A percentile compares a stretch with the other conserved stretches of the same genome.
Conservation (phyloP, 2,329 filamentous ascomycete genomes). For the Aspergillus sp. region DNA sequence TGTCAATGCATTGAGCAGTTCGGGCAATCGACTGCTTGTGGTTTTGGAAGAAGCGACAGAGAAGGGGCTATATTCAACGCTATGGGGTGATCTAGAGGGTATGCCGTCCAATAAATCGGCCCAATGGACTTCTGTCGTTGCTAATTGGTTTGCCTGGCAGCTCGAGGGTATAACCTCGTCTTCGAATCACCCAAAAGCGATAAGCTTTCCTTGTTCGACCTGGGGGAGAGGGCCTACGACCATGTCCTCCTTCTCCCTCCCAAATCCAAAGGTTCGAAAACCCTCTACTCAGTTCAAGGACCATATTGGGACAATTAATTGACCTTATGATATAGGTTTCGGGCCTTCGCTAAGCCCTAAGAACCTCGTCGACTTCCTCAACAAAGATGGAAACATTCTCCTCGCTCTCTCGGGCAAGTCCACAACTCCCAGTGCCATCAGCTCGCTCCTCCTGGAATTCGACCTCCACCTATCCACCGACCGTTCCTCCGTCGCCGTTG, state of each 20-base stretch:
- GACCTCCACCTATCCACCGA: constrained; percentile 86
- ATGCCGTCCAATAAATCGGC: constrained; percentile 3
- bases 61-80: constrained; percentile 78
- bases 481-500: constrained; percentile 80
- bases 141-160: constrained; percentile 49
- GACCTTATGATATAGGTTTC: constrained; percentile 60
- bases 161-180: constrained; percentile 75
- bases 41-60: constrained; percentile 80
- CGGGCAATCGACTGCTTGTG: constrained; percentile 78
- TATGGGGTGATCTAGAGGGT: constrained; percentile 56
- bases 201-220: constrained; percentile 72
- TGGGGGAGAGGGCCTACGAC: constrained; percentile 86
- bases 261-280: constrained; percentile 74
- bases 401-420: constrained; percentile 74
- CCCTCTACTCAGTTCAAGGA: background rate
- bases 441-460: constrained; percentile 79
- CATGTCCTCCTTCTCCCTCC: constrained; percentile 86
- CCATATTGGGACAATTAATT: constrained; percentile 20
- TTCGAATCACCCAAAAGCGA: constrained; percentile 84
- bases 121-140: constrained; percentile 10
- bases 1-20: constrained; percentile 70
- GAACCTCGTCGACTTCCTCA: constrained; percentile 84
- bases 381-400: constrained; percentile 87
- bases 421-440: constrained; percentile 69
- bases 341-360: constrained; percentile 86